phyloP scores from a whole-genome alignment of 163 green algal genomes.

The Chlorella variabilis region DNA sequence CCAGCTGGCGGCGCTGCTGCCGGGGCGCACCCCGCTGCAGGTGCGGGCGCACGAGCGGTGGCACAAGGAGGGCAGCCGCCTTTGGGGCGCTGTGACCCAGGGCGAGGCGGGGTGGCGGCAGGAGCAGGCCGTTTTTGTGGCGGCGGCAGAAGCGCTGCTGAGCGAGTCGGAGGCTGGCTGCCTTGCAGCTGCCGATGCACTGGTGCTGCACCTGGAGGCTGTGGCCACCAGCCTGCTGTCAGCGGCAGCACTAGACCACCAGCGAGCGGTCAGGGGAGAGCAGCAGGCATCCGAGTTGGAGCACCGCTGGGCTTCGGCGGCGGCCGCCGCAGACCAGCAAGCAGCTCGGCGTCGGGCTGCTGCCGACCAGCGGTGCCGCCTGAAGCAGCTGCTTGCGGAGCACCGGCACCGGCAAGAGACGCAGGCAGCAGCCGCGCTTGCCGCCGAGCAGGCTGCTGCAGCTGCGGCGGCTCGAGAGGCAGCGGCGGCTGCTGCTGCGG shows the following conservation, averaged over 20 bases:
- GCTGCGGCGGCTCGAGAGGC: neutral
- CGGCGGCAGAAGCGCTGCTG: neutral
- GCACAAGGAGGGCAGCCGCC: neutral
- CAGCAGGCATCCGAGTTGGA: neutral
- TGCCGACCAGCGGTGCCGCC: neutral
- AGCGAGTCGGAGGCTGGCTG: neutral
- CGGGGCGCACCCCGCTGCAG: neutral
- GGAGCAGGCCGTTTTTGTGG: neutral
- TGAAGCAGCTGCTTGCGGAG: conserved; percentile 22
- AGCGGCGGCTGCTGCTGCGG: neutral
- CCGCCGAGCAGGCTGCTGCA: neutral
- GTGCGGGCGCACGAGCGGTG: conserved; percentile 6
- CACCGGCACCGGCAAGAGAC: neutral
- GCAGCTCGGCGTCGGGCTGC: neutral
- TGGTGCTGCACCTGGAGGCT: conserved; percentile 8
- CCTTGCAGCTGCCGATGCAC: neutral
- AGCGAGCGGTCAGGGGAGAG: neutral
- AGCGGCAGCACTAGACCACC: neutral
- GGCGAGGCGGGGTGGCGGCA: neutral
- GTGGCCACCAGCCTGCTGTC: neutral
- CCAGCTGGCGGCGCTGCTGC: conserved; percentile 10
- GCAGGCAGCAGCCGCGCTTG: neutral
- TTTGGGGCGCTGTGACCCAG: neutral
- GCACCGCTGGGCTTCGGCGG: neutral
- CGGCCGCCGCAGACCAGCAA: neutral